Evolutionary conservation across 768 basidiomycete genomes (phyloP).

Genomic region (Boletus vermiculosoides): DNA sequence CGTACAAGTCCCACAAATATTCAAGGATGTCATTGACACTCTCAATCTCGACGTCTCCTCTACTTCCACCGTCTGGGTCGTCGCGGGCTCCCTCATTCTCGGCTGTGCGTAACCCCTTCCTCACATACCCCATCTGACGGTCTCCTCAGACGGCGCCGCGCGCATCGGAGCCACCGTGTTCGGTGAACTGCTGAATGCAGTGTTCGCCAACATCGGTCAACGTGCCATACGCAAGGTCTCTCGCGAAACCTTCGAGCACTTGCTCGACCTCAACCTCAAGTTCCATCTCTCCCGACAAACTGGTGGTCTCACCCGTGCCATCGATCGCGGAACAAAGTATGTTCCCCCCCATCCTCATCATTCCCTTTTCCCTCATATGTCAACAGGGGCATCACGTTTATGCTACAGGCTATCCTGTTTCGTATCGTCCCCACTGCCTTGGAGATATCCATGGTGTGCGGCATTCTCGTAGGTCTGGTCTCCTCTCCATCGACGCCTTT

Average conservation of each 20-base stretch:
- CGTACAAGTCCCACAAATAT: slow-evolving; percentile 96
- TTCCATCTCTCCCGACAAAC: slow-evolving; percentile 95
- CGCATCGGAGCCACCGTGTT: slow-evolving; percentile 88
- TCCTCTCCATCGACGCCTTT: not conserved
- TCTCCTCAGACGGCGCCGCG: slow-evolving; percentile 75
- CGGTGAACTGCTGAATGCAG: slow-evolving; percentile 89
- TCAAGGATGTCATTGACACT: slow-evolving; percentile 88
- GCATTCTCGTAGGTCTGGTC: slow-evolving; percentile 71
- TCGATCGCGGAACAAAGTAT: slow-evolving; percentile 97
- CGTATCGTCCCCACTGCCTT: slow-evolving; percentile 94
- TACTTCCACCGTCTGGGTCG: slow-evolving; percentile 79
- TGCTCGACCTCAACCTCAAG: slow-evolving; percentile 84
- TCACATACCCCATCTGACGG: not conserved
- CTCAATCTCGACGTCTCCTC: slow-evolving; percentile 81
- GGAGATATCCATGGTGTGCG: slow-evolving; percentile 96
- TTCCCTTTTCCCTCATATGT: not conserved
- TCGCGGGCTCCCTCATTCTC: slow-evolving; percentile 86
- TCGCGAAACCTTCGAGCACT: slow-evolving; percentile 91
- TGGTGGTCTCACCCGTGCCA: slow-evolving; percentile 92
- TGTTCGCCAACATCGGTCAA: slow-evolving; percentile 96
- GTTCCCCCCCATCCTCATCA: slow-evolving; percentile 13
- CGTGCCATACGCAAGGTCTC: slow-evolving; percentile 93
- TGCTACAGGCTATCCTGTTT: slow-evolving; percentile 90
- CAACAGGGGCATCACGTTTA: slow-evolving; percentile 89
- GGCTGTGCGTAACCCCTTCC: slow-evolving; percentile 66